Evolutionary conservation across 306 rosid genomes (phyloP).

Genomic region (Urtica urens): DNA sequence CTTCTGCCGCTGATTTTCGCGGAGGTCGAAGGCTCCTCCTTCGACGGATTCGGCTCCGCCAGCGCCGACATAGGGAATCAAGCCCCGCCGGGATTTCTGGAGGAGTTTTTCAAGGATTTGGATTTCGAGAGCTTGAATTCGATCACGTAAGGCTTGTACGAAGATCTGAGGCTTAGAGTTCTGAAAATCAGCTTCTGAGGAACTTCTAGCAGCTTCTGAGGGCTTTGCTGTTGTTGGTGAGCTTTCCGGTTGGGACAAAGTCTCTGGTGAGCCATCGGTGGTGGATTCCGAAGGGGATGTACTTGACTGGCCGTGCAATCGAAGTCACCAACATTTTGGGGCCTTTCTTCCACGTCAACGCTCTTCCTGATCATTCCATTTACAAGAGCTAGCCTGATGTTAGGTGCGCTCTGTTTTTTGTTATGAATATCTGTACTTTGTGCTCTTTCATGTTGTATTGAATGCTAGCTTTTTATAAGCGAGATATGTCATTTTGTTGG

Average conservation of each 20-base stretch:
- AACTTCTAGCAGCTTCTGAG: conserved; percentile 75
- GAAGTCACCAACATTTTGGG: conserved; percentile 95
- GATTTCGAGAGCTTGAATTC: conserved; percentile 73
- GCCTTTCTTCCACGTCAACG: conserved; percentile 80
- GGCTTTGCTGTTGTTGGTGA: conserved; percentile 64
- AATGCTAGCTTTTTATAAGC: too few relatives aligned
- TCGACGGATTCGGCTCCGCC: conserved; percentile 38
- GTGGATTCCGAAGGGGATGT: conserved; percentile 86
- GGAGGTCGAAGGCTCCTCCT: conserved; percentile 50
- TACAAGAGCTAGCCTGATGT: conserved; percentile 88
- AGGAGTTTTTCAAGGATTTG: conserved; percentile 65
- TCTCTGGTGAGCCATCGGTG: conserved; percentile 67
- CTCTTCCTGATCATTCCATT: conserved; percentile 65
- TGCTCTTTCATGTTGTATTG: too few relatives aligned
- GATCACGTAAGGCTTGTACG: conserved; percentile 64
- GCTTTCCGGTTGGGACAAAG: conserved; percentile 72
- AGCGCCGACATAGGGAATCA: conserved; percentile 36
- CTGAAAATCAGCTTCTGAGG: conserved; percentile 79
- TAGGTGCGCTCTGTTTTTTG: conserved; percentile 50
- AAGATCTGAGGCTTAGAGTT: conserved; percentile 74
- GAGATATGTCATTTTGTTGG: too few relatives aligned
- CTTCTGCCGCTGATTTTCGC: conserved; percentile 54
- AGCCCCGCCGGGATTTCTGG: conserved; percentile 80
- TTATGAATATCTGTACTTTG: conserved; percentile 1
- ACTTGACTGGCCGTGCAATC: conserved; percentile 87